Evolutionary conservation across 768 basidiomycete species (phyloP), one percentile per base, ranked within the genome.

Genomic region (Collybiopsis luxurians): DNA sequence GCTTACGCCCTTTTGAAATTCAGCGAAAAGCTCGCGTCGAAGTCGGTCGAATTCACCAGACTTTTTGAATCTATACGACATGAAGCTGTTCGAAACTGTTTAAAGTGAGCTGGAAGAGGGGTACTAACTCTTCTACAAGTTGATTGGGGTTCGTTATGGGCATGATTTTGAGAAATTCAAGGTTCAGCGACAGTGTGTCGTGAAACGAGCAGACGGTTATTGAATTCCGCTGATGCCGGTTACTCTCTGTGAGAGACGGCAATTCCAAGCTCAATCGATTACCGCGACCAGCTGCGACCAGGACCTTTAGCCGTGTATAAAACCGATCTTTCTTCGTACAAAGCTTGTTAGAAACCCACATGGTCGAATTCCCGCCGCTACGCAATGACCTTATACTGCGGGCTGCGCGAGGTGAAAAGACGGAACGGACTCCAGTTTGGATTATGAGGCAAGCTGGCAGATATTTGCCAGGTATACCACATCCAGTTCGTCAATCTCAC

Each of bases 381-480:
- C 86, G 86, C 69, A 97, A 98, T 69, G 92, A 97, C 69, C 79
- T 97, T 43, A 66, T 97, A 31, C 71, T 97, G 48, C 85, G 95
- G n/a, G 94, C 95, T 43, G 94, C 94, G 54, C 70, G 83, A 70
- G 92, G 92, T 27, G 89, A 96, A 71, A 77, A 80, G 69, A 95
- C 92, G 0, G 92, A 94, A 66, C 84, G 90, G 55, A 93, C 95
- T 6, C 95, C 95, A n/a, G 93, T 95, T 56, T 98, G 95, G 95
- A 90, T 96, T 49, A 98, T 98, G 95, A 84, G 95, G 34, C 95
- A 98, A 69, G 95, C 95, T 23, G 95, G 95, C 48, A 85, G 95
- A 52, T 95, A 96, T 74, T 84, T 98, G 45, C 95, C 95, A 72
- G 95, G 91, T 90, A 64, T 13, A 23, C 19, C n/a, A 67, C 72